phyloP scores from a whole-genome alignment of 2,329 filamentous ascomycete species.

The Neobulgaria alba region DNA sequence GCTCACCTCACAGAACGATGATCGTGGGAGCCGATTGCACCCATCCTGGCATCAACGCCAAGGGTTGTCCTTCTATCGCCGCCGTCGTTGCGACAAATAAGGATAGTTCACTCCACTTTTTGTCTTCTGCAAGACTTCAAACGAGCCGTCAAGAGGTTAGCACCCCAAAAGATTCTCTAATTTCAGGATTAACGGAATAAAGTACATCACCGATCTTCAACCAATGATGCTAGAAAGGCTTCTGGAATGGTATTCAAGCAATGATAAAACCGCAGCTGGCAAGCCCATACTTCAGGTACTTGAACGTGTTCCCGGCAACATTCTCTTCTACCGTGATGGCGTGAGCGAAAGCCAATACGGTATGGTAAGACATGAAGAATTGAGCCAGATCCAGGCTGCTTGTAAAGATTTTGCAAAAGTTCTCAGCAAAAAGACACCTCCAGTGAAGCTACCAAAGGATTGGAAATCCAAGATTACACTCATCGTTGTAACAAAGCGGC shows the following conservation, averaged over 20 bases:
- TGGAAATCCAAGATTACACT: no score
- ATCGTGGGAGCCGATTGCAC: slow-evolving; percentile 80
- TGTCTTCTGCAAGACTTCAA: slow-evolving; percentile 59
- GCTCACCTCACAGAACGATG: slow-evolving; percentile 63
- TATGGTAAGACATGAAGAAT: slow-evolving; percentile 24
- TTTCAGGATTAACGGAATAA: no score
- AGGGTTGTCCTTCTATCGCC: slow-evolving; percentile 4
- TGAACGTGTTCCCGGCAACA: slow-evolving; percentile 4
- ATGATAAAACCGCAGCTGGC: no score
- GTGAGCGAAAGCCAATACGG: slow-evolving; percentile 29
- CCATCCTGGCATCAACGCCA: slow-evolving; percentile 51
- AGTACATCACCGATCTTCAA: slow-evolving; percentile 31
- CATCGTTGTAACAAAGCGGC: slow-evolving; percentile 33
- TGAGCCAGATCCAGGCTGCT: slow-evolving; percentile 21
- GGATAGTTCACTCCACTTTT: no score
- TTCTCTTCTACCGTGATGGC: slow-evolving; percentile 31
- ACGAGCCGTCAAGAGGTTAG: no score
- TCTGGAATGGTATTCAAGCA: background rate
- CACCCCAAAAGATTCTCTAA: no score
- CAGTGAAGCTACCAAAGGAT: no score
- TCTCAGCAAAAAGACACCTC: no score
- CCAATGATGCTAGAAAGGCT: slow-evolving; percentile 13
- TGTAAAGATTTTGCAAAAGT: slow-evolving; percentile 10
- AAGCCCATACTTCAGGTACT: slow-evolving; percentile 43
- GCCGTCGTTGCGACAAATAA: no score